Evolutionary conservation across 768 basidiomycete species (phyloP).

Genomic region (Tylopilus vinaceipallidus): DNA sequence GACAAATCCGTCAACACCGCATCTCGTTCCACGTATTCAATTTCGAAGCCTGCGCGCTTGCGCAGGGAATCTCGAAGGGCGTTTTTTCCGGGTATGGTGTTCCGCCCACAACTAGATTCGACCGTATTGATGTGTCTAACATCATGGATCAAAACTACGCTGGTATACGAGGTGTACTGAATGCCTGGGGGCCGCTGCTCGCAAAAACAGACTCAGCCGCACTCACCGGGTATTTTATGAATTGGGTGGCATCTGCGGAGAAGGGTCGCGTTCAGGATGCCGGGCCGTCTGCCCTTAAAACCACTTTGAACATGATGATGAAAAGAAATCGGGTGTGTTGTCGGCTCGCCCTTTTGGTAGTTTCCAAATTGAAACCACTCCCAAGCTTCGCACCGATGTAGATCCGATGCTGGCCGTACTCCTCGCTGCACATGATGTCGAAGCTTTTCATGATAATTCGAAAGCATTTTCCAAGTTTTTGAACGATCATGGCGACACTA

Average conservation of each 20-base stretch:
- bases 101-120: conserved; percentile 33
- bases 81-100: conserved; percentile 16
- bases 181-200: conserved; percentile 40
- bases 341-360: neutral
- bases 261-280: conserved; percentile 7
- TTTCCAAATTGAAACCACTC: neutral
- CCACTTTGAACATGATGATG: conserved; percentile 11
- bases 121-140: conserved; percentile 50
- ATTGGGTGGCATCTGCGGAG: conserved; percentile 34
- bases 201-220: conserved; percentile 29
- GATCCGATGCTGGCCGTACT: neutral
- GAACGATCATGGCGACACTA: conserved; percentile 25
- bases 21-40: conserved; percentile 34
- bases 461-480: conserved; percentile 36
- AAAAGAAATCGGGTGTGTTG: conserved; percentile 16
- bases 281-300: neutral
- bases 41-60: conserved; percentile 41
- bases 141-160: conserved; percentile 43
- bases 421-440: conserved; percentile 11
- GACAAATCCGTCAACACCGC: conserved; percentile 33
- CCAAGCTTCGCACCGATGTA: conserved; percentile 8
- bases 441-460: conserved; percentile 38
- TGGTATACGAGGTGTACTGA: conserved; percentile 35
- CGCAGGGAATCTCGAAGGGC: conserved; percentile 33
- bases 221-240: conserved; percentile 47